Evolutionary conservation across 371 early-diverging fungal genomes (phyloP), one percentile per base, ranked within the genome.

Genomic region (Coemansia sp.): DNA sequence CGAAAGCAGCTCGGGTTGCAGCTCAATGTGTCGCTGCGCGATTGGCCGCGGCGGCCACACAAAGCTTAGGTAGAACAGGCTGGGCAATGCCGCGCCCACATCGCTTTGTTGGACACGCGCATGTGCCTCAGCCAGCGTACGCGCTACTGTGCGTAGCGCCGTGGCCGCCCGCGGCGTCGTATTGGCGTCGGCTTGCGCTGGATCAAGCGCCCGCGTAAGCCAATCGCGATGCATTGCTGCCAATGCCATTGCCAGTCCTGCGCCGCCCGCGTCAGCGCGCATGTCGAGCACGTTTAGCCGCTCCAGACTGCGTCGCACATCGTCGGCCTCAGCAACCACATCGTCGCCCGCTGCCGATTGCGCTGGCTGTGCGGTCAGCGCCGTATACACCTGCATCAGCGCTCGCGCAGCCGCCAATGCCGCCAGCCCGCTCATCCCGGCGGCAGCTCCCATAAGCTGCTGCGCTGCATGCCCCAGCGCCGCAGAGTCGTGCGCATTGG

Each of bases 1-100:
- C 7, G 37, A 37, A 48, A 70, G 60, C 32, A 70, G 52, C 2
- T 40, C 42, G 10, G 34, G 32, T 11, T 69, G 69, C 3, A 69
- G 66, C 47, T 69, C 69, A 11, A 69, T 38, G 24, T 65, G 66
- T 12, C 69, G 66, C 38, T 54, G 56, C 0, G 44, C 10, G 40
- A 69, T 69, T 9, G 69, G 69, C 3, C 66, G 54, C 24, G 69
- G 69, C 16, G 69, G 69, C 69, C 69, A 69, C 6, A 69, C 69
- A 66, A 69, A 69, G 57, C 69, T 52, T 44, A 69, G 56, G 18
- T 69, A 69, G 38, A 50, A 69, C 53, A 69, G 57, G 44, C 66
- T 65, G 31, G 66, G 33, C 9, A 60, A 24, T 32, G 49, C 33
- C 46, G 47, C 56, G 8, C 36, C 66, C 12, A 16, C 33, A n/a